Percentiles rank a stretch among this genome's conserved stretches.
These are phyloP conservation scores for Dalbergia oliveri DNA, from an alignment of 306 rosid species.

Conservation along the genomic window DNA sequence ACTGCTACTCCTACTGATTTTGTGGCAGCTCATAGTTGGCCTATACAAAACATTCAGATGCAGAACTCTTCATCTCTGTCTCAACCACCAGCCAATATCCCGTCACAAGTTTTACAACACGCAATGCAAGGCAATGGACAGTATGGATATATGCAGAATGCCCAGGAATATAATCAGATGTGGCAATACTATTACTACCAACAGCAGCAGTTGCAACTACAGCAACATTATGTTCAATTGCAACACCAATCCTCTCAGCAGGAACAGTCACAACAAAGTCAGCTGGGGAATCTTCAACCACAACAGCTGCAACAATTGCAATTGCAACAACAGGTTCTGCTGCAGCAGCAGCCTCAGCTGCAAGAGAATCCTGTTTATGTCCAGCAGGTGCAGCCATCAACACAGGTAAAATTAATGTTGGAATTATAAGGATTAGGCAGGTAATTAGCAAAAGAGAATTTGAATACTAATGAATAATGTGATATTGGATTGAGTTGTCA, in stretches of 20 bases:
- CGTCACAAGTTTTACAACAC: constrained; percentile 52
- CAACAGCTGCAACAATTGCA: constrained; percentile 58
- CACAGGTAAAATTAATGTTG: constrained; percentile 48
- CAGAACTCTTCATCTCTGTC: constrained; percentile 63
- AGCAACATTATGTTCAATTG: constrained; percentile 58
- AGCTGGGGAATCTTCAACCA: constrained; percentile 56
- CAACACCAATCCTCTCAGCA: constrained; percentile 58
- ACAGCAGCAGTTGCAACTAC: constrained; percentile 68
- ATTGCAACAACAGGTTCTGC: constrained; percentile 54
- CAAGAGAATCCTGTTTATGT: constrained; percentile 52
- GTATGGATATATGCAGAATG: constrained; percentile 64
- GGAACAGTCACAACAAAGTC: constrained; percentile 57
- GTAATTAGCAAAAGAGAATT: constrained; percentile 5
- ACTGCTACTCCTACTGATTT: constrained; percentile 50
- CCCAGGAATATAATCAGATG: constrained; percentile 71
- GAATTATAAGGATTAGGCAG: constrained; percentile 6
- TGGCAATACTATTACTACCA: constrained; percentile 90
- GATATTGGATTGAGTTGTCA: constrained; percentile 12
- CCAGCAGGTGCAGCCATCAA: constrained; percentile 57
- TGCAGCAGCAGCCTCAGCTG: constrained; percentile 60
- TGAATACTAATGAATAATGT: neutral
- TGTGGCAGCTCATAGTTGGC: constrained; percentile 55
- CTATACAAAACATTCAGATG: constrained; percentile 57
- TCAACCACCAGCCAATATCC: constrained; percentile 53
- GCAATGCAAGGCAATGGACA: constrained; percentile 61